Evolutionary conservation across 345 rosid species (phyloP).

Genomic region (Gossypium stocksii): DNA sequence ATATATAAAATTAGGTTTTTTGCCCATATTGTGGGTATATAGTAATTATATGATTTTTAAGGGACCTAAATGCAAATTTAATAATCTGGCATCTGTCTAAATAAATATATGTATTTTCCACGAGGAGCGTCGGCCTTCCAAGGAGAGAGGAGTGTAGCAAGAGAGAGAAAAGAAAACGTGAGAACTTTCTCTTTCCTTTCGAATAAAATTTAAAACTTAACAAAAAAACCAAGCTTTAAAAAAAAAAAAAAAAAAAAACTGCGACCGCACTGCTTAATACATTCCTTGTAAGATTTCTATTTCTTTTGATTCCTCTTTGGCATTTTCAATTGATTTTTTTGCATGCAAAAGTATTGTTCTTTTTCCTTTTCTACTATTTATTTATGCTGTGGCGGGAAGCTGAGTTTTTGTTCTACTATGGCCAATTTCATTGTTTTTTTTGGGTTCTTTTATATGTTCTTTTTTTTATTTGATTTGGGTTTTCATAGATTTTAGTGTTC

Average conservation of each 20-base stretch:
- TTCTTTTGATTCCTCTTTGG: neutral
- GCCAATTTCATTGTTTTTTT: conserved; percentile 16
- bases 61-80: neutral
- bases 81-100: neutral
- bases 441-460: neutral
- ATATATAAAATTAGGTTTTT: no score
- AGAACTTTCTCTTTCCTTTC: conserved; percentile 15
- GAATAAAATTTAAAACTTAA: neutral
- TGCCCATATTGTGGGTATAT: no score
- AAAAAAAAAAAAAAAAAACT: neutral
- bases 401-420: conserved; percentile 13
- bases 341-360: no score
- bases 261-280: conserved; percentile 19
- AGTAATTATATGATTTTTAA: neutral
- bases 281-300: conserved; percentile 29
- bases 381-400: conserved; percentile 35
- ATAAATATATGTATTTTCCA: neutral
- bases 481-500: conserved; percentile 8
- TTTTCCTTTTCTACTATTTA: neutral
- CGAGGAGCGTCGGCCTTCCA: neutral
- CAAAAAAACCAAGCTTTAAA: no score
- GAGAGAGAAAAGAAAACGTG: conserved; percentile 21
- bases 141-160: conserved; percentile 1
- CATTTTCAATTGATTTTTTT: neutral
- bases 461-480: neutral